Percentiles rank a stretch among this genome's conserved stretches.
phyloP scores from a whole-genome alignment of 495 filamentous ascomycete species.

The Xylaria sp. region DNA sequence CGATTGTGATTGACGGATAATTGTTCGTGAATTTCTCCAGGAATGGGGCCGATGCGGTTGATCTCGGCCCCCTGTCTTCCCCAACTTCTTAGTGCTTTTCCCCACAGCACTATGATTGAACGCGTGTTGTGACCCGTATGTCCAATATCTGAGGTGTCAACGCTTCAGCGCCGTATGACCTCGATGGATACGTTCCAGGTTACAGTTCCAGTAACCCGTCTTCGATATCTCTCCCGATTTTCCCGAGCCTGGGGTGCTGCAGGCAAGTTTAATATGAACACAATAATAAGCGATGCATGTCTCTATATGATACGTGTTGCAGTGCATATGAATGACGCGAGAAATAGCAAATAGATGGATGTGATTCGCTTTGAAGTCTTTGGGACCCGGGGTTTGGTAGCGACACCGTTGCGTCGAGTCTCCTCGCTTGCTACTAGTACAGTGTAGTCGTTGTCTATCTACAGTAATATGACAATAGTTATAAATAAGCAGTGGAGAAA shows the following conservation, averaged over 20 bases:
- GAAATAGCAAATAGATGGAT: background rate
- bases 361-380: background rate
- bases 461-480: background rate
- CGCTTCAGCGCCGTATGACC: background rate
- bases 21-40: slow-evolving; percentile 14
- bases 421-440: background rate
- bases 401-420: background rate
- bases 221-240: slow-evolving; percentile 6
- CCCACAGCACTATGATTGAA: slow-evolving; percentile 7
- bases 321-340: background rate
- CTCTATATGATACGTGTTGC: background rate
- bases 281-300: background rate
- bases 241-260: background rate
- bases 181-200: background rate
- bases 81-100: slow-evolving; percentile 11
- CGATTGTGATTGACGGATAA: slow-evolving; percentile 27
- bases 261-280: background rate
- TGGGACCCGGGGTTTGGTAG: background rate
- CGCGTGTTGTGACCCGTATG: background rate
- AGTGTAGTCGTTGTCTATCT: background rate
- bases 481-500: slow-evolving; percentile 6
- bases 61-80: slow-evolving; percentile 23
- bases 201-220: slow-evolving; percentile 18
- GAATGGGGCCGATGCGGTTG: slow-evolving; percentile 22
- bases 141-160: background rate